Conservation (phyloP, 2,329 filamentous ascomycete species). For the Colletotrichum nymphaeae region DNA sequence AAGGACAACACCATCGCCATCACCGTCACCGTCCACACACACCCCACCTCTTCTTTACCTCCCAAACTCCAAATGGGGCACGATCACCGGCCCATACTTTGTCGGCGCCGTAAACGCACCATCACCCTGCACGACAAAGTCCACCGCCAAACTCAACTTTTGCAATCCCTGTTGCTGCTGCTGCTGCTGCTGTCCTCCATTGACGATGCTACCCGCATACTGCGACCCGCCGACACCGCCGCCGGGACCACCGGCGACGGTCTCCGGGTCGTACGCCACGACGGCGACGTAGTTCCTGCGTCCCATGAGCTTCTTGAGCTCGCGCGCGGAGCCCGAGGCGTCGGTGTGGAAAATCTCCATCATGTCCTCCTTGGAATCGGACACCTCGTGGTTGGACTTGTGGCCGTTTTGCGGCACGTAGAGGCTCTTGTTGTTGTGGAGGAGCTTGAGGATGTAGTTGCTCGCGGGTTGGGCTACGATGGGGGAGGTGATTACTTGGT, state of each 20-base stretch:
- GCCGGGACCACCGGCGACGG: conserved; percentile 54
- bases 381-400: conserved; percentile 76
- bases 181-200: conserved; percentile 40
- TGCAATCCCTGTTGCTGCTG: conserved; percentile 57
- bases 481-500: conserved; percentile 93
- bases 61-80: conserved; percentile 86
- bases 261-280: conserved; percentile 93
- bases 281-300: conserved; percentile 92
- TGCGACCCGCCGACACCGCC: conserved; percentile 42
- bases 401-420: conserved; percentile 93
- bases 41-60: conserved; percentile 52
- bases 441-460: conserved; percentile 88
- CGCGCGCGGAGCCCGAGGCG: conserved; percentile 83
- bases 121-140: conserved; percentile 97
- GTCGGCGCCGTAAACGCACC: conserved; percentile 83
- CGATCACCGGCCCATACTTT: conserved; percentile 96
- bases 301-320: conserved; percentile 93
- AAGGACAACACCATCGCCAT: background rate
- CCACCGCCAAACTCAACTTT: conserved; percentile 88
- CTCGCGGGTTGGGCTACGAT: conserved; percentile 91
- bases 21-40: background rate
- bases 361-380: conserved; percentile 99
- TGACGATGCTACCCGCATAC: conserved; percentile 13
- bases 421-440: conserved; percentile 94
- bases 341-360: conserved; percentile 99